These are phyloP conservation scores for Citrus medica DNA, from an alignment of 345 rosid species.

Conservation along the genomic window DNA sequence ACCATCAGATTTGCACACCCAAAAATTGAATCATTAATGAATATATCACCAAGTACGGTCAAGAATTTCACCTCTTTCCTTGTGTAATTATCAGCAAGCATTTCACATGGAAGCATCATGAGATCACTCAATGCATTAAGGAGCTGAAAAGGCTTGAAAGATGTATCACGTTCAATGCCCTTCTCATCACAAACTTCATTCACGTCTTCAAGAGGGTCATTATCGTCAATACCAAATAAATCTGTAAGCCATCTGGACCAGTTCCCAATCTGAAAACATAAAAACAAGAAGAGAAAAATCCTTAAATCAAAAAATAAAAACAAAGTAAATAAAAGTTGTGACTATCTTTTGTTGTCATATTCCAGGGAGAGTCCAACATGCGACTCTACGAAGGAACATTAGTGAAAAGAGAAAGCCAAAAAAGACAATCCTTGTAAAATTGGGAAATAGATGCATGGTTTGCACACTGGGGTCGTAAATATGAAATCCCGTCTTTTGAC, in stretches of 20 bases:
- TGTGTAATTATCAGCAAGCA: slow-evolving; percentile 66
- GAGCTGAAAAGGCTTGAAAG: slow-evolving; percentile 70
- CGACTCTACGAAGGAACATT: not conserved
- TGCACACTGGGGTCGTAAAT: not conserved
- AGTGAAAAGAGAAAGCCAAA: not conserved
- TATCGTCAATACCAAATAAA: slow-evolving; percentile 68
- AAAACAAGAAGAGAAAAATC: slow-evolving; percentile 6
- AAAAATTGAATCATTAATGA: not conserved
- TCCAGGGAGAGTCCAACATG: not conserved
- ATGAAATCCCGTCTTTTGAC: not conserved
- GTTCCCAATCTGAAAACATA: slow-evolving; percentile 60
- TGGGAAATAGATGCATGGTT: not conserved
- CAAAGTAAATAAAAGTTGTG: not conserved
- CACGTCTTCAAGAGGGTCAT: slow-evolving; percentile 32
- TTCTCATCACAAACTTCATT: slow-evolving; percentile 24
- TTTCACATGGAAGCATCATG: slow-evolving; percentile 94
- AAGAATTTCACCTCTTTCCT: slow-evolving; percentile 68
- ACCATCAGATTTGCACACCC: not conserved
- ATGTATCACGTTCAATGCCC: slow-evolving; percentile 31
- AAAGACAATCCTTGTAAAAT: not conserved
- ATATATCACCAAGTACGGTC: not conserved
- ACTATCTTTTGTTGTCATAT: not conserved
- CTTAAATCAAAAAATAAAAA: not conserved
- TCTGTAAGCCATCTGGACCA: slow-evolving; percentile 98
- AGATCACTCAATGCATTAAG: slow-evolving; percentile 88